These are phyloP conservation scores for Nelumbo lutea DNA, from an alignment of 164 flowering plant species.

Conservation along the genomic window DNA sequence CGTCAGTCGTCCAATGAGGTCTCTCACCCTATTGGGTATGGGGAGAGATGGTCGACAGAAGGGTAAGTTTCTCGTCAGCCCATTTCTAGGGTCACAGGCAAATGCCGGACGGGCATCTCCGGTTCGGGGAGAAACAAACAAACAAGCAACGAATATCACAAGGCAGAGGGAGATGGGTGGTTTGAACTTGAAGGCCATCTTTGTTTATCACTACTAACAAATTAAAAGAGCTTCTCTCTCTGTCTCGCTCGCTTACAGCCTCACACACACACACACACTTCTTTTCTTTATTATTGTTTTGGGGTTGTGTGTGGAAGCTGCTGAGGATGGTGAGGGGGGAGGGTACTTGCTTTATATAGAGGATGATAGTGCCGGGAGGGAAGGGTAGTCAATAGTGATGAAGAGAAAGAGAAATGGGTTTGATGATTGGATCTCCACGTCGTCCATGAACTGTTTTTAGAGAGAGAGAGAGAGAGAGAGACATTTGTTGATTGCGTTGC, in stretches of 20 bases:
- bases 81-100: slow-evolving; percentile 56
- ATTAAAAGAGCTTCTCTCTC: neutral
- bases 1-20: slow-evolving; percentile 62
- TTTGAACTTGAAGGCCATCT: neutral
- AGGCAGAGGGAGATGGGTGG: neutral
- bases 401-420: slow-evolving; percentile 13
- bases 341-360: slow-evolving; percentile 9
- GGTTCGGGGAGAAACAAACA: neutral
- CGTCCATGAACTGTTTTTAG: slow-evolving; percentile 7
- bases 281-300: too few species aligned
- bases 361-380: neutral
- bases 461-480: slow-evolving; percentile 5
- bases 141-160: slow-evolving; percentile 11
- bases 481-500: too few species aligned
- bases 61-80: slow-evolving; percentile 25
- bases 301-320: neutral
- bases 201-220: too few species aligned
- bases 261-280: too few species aligned
- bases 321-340: too few species aligned
- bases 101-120: slow-evolving; percentile 35
- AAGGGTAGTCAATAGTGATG: neutral
- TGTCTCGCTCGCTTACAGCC: too few species aligned
- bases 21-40: slow-evolving; percentile 43
- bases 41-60: slow-evolving; percentile 44
- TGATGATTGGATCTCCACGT: slow-evolving; percentile 19